These are phyloP conservation scores for Fusarium domesticum DNA, from an alignment of 2,329 filamentous ascomycete species.

Conservation along the genomic window DNA sequence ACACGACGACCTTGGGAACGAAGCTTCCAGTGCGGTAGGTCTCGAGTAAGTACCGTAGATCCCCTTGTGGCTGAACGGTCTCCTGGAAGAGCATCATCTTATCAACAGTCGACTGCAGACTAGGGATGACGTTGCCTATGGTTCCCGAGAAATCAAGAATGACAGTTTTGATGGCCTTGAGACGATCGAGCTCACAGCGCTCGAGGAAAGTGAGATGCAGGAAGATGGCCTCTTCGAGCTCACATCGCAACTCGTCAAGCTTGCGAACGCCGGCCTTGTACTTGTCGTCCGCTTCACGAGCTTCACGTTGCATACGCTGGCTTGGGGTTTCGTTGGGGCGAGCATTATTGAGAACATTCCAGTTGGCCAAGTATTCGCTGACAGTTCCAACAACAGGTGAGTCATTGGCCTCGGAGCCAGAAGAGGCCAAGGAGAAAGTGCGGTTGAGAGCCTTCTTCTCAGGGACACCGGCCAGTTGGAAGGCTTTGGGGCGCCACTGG, in stretches of 20 bases:
- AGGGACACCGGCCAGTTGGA: constrained; percentile 80
- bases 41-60: constrained; percentile 90
- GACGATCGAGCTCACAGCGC: constrained; percentile 89
- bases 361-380: constrained; percentile 84
- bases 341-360: constrained; percentile 81
- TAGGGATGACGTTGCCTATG: constrained; percentile 96
- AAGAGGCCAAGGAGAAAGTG: constrained; percentile 69
- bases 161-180: constrained; percentile 98
- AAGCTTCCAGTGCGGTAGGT: constrained; percentile 96
- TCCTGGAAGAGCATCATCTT: constrained; percentile 99
- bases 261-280: constrained; percentile 86
- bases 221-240: constrained; percentile 92
- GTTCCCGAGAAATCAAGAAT: constrained; percentile 96
- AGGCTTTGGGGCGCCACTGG: constrained; percentile 92
- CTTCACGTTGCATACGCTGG: constrained; percentile 83
- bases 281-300: constrained; percentile 83
- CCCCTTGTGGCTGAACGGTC: constrained; percentile 89
- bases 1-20: constrained; percentile 83
- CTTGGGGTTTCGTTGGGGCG: constrained; percentile 91
- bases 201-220: constrained; percentile 94
- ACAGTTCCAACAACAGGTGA: constrained; percentile 80
- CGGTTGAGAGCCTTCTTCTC: constrained; percentile 80
- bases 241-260: constrained; percentile 86
- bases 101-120: constrained; percentile 90
- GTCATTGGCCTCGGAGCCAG: constrained; percentile 55